These are phyloP conservation scores for Metroxylon sagu DNA, from an alignment of 176 grass and related monocot genomes.

Conservation along the genomic window DNA sequence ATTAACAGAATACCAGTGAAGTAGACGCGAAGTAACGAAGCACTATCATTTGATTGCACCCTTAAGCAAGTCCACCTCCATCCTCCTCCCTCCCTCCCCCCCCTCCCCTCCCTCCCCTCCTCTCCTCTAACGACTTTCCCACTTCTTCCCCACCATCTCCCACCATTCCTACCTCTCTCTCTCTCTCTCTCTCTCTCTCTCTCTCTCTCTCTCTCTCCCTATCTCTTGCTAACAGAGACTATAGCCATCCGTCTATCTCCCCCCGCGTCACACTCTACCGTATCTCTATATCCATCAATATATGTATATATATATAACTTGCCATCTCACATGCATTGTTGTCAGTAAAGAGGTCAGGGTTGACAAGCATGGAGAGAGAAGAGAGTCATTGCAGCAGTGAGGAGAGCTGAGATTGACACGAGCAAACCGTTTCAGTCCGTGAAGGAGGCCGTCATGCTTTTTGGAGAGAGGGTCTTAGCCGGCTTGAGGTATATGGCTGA, in stretches of 20 bases:
- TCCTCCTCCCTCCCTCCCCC: neutral
- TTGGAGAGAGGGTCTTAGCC: neutral
- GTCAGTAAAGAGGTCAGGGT: too few species aligned
- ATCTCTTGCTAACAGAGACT: too few species aligned
- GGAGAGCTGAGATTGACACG: slow-evolving; percentile 17
- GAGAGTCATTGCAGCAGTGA: neutral
- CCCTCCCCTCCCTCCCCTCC: neutral
- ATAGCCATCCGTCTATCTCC: neutral
- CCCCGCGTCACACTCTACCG: too few species aligned
- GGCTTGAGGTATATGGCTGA: slow-evolving; percentile 4
- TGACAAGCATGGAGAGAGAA: neutral
- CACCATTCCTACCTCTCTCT: neutral
- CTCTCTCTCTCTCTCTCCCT: neutral
- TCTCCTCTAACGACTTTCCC: slow-evolving; percentile 7
- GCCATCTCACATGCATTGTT: neutral
- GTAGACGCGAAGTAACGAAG: slow-evolving; percentile 25
- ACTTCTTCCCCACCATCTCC: neutral
- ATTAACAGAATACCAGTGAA: slow-evolving; percentile 17
- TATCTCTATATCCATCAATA: too few species aligned
- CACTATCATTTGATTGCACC: neutral
- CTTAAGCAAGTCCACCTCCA: neutral
- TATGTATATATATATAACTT: too few species aligned
- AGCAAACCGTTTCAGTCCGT: slow-evolving; percentile 26
- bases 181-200: too few species aligned
- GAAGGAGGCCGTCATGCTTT: slow-evolving; percentile 26